These are phyloP conservation scores for Pseudogymnoascus verrucosus DNA, from an alignment of 2,329 filamentous ascomycete genomes.

Conservation along the genomic window DNA sequence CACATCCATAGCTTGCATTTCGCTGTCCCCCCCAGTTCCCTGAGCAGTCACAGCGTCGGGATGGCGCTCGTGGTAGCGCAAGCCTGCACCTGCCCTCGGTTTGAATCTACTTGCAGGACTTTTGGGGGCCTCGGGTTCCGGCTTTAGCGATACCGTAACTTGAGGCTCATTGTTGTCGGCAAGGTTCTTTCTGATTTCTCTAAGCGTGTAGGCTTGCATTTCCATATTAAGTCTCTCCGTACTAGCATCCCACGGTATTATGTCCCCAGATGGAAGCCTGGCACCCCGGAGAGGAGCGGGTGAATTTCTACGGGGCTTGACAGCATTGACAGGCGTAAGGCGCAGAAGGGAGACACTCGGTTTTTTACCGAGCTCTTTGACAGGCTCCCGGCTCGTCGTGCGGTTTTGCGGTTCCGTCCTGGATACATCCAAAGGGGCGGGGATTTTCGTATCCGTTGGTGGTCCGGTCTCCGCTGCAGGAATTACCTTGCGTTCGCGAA, in stretches of 20 bases:
- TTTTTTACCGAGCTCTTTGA: slow-evolving; percentile 29
- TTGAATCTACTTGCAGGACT: slow-evolving; percentile 36
- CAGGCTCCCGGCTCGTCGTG: slow-evolving; percentile 27
- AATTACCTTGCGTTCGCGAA: slow-evolving; percentile 7
- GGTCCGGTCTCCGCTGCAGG: slow-evolving; percentile 1
- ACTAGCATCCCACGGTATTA: slow-evolving; percentile 30
- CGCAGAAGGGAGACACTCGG: not conserved
- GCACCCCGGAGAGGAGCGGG: slow-evolving; percentile 15
- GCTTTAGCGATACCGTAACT: not conserved
- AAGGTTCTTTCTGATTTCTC: slow-evolving; percentile 48
- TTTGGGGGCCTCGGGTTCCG: slow-evolving; percentile 14
- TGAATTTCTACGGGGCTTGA: slow-evolving; percentile 1
- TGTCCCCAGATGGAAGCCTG: slow-evolving; percentile 27
- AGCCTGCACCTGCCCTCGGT: slow-evolving; percentile 45
- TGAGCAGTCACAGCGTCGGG: slow-evolving; percentile 32
- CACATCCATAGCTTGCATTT: slow-evolving; percentile 30
- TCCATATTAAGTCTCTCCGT: slow-evolving; percentile 41
- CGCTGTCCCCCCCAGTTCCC: slow-evolving; percentile 21
- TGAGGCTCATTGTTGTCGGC: slow-evolving; percentile 25
- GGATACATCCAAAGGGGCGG: not conserved
- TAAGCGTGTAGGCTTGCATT: slow-evolving; percentile 52
- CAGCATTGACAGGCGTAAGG: slow-evolving; percentile 7
- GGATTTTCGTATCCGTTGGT: not conserved
- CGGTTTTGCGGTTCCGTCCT: slow-evolving; percentile 12
- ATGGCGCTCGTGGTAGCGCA: slow-evolving; percentile 49